phyloP scores from a whole-genome alignment of 495 filamentous ascomycete species.

The Parathielavia appendiculata region DNA sequence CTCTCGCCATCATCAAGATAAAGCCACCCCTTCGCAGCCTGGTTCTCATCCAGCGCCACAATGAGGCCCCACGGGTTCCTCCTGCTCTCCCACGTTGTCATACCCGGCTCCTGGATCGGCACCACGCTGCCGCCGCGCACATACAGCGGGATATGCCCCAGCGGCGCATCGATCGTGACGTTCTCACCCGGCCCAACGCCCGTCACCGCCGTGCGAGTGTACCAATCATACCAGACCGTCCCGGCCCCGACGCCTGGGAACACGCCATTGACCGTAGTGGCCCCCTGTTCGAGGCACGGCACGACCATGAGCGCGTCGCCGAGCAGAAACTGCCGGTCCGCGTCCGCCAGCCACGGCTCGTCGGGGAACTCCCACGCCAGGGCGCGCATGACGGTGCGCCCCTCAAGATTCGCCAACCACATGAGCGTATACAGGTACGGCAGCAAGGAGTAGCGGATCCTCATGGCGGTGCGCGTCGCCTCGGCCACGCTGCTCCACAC shows the following conservation, averaged over 20 bases:
- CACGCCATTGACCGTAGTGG: conserved; percentile 62
- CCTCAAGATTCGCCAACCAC: conserved; percentile 60
- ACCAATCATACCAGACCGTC: conserved; percentile 78
- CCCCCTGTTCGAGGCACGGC: conserved; percentile 64
- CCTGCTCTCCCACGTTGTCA: conserved; percentile 63
- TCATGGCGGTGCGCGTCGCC: conserved; percentile 63
- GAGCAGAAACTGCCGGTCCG: conserved; percentile 73
- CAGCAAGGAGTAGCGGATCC: conserved; percentile 66
- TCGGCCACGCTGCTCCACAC: conserved; percentile 64
- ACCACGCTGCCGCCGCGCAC: conserved; percentile 66
- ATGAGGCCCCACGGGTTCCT: conserved; percentile 66
- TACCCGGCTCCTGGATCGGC: conserved; percentile 63
- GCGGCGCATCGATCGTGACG: conserved; percentile 65
- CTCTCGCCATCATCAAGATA: conserved; percentile 86
- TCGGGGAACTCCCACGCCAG: conserved; percentile 79
- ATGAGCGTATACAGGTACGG: conserved; percentile 83
- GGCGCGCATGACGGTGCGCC: conserved; percentile 74
- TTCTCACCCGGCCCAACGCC: conserved; percentile 53
- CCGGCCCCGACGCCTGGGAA: conserved; percentile 66
- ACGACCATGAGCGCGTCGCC: conserved; percentile 65
- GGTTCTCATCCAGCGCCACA: conserved; percentile 53
- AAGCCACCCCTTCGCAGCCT: conserved; percentile 58
- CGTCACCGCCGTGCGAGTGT: conserved; percentile 52
- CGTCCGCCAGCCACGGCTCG: conserved; percentile 62
- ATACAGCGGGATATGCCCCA: conserved; percentile 76